Conservation (phyloP, 2,329 filamentous ascomycete genomes). For the Penicillium sp. region DNA sequence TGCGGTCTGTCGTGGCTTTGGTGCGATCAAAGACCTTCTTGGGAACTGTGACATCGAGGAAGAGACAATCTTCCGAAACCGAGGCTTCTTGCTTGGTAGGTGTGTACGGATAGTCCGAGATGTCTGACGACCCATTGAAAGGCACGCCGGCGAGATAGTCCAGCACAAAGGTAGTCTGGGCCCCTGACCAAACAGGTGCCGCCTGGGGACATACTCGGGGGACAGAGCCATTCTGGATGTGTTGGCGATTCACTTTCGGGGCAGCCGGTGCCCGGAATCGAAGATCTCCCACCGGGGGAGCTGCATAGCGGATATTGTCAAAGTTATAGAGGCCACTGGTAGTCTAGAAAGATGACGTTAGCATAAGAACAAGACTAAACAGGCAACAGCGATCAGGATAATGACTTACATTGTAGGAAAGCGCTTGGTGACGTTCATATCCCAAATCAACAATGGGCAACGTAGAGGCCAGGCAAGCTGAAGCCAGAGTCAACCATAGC, state of each 20-base stretch:
- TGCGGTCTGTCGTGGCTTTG: conserved; percentile 11
- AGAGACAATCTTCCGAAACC: conserved; percentile 40
- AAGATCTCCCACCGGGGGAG: conserved; percentile 53
- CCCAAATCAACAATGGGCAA: conserved; percentile 54
- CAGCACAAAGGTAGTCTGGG: conserved; percentile 19
- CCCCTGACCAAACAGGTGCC: conserved; percentile 46
- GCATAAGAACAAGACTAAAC: background rate
- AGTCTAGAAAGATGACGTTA: conserved; percentile 6
- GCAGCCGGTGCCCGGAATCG: conserved; percentile 52
- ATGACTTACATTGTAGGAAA: conserved; percentile 20
- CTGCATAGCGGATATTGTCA: conserved; percentile 59
- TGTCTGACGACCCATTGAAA: conserved; percentile 22
- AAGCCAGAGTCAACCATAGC: conserved; percentile 15
- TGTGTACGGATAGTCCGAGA: conserved; percentile 23
- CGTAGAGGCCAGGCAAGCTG: conserved; percentile 18
- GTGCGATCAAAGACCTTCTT: conserved; percentile 33
- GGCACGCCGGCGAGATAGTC: conserved; percentile 13
- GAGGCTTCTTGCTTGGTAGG: conserved; percentile 23
- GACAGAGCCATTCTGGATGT: conserved; percentile 48
- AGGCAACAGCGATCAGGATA: background rate
- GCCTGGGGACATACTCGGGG: conserved; percentile 50
- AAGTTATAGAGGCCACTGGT: conserved; percentile 55
- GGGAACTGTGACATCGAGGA: conserved; percentile 40
- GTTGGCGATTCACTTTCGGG: conserved; percentile 45
- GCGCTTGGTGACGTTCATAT: conserved; percentile 54